Percentiles rank a stretch among this genome's conserved stretches.
phyloP scores from a whole-genome alignment of 2,329 filamentous ascomycete genomes.

The Periglandula ipomoeae region DNA sequence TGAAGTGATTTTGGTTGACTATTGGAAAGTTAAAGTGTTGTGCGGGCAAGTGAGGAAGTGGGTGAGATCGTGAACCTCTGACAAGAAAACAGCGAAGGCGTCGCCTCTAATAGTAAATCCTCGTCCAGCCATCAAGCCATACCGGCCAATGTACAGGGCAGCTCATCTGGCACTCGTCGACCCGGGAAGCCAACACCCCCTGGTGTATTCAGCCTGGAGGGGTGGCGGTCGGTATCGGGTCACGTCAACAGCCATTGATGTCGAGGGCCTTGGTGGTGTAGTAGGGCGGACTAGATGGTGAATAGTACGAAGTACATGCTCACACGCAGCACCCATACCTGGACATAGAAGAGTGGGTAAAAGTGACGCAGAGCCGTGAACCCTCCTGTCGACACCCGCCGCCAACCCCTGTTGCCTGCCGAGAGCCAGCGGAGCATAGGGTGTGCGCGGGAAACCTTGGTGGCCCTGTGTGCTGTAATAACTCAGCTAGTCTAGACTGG shows the following conservation, averaged over 20 bases:
- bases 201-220: background rate
- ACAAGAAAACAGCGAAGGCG: background rate
- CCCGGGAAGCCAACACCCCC: constrained; percentile 4
- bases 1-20: too few species aligned
- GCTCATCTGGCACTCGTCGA: constrained; percentile 9
- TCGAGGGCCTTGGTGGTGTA: background rate
- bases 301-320: background rate
- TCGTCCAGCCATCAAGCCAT: constrained; percentile 1
- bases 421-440: background rate
- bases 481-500: background rate
- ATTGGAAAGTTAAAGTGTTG: background rate
- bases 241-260: background rate
- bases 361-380: background rate
- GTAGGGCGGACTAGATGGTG: constrained; percentile 3
- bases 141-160: background rate
- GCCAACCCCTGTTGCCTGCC: constrained; percentile 2
- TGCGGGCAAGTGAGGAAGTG: background rate
- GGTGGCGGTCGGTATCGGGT: background rate
- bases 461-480: background rate
- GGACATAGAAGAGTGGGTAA: too few species aligned
- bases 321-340: background rate
- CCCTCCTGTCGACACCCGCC: background rate
- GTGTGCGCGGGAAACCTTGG: background rate
- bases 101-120: constrained; percentile 9
- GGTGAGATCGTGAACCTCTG: background rate